A percentile compares a stretch with the other conserved stretches of the same genome.
Conservation (phyloP, 2,329 filamentous ascomycete genomes). For the Colletotrichum sojae region DNA sequence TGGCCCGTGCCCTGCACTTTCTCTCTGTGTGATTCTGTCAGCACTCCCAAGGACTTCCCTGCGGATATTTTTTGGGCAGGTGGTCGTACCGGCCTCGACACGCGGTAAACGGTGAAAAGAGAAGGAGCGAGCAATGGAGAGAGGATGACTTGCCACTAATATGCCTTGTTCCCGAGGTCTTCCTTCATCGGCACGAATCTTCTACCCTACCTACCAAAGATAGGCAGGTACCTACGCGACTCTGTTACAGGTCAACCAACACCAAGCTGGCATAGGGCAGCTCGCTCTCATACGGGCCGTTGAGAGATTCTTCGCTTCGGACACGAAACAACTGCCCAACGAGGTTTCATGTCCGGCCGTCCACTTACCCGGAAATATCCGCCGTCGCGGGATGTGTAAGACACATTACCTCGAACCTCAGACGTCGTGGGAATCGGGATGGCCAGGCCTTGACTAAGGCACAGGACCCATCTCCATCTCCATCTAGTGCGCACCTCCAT, state of each 20-base stretch:
- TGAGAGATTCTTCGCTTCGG: neutral
- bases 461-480: too few species aligned
- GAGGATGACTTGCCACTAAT: neutral
- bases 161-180: too few species aligned
- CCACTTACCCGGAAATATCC: conserved; percentile 18
- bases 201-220: too few species aligned
- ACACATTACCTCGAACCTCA: conserved; percentile 11
- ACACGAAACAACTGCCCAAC: conserved; percentile 30
- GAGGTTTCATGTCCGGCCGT: conserved; percentile 19
- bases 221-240: too few species aligned
- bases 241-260: too few species aligned
- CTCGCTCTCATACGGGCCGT: neutral
- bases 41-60: conserved; percentile 6
- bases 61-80: conserved; percentile 1
- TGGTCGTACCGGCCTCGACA: conserved; percentile 17
- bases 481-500: too few species aligned
- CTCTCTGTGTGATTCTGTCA: neutral
- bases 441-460: conserved; percentile 19
- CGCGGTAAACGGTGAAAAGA: neutral
- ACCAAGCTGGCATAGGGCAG: neutral
- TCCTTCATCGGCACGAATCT: too few species aligned
- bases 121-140: neutral
- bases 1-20: conserved; percentile 17
- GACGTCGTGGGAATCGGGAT: neutral
- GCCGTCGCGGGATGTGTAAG: conserved; percentile 13